These are phyloP conservation scores for Puccinia triticina DNA, from an alignment of 1,284 basidiomycete genomes.

Conservation along the genomic window DNA sequence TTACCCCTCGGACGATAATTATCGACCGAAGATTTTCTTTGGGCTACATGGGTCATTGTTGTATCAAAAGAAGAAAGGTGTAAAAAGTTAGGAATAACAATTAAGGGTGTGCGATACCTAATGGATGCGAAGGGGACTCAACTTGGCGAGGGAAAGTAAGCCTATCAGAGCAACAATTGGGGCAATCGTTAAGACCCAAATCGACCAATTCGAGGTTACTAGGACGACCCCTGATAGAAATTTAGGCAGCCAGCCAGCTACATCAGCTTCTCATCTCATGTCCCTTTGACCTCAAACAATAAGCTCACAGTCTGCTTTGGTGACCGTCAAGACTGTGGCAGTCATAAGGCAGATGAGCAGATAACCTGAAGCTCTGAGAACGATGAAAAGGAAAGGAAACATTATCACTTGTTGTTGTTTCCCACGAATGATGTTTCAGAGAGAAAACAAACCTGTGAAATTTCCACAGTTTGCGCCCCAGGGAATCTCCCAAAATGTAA, in stretches of 20 bases:
- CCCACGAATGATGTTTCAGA: background rate
- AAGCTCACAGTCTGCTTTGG: constrained; percentile 45
- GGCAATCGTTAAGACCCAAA: constrained; percentile 28
- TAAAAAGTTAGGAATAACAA: background rate
- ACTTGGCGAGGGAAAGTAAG: constrained; percentile 28
- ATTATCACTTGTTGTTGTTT: background rate
- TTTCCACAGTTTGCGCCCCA: constrained; percentile 40
- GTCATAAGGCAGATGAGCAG: constrained; percentile 34
- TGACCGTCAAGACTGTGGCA: constrained; percentile 41
- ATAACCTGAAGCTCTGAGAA: constrained; percentile 38
- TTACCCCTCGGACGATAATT: background rate
- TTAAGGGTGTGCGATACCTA: background rate
- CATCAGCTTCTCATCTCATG: background rate
- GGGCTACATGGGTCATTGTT: background rate
- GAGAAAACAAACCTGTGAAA: constrained; percentile 44
- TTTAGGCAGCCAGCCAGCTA: background rate
- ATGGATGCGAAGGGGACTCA: background rate
- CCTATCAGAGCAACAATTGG: constrained; percentile 43
- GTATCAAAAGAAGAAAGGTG: too few relatives aligned
- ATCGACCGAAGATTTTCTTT: constrained; percentile 24
- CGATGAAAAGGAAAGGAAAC: background rate
- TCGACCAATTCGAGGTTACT: constrained; percentile 19
- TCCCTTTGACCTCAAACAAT: background rate
- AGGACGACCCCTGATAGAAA: constrained; percentile 24
- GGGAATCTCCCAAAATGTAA: constrained; percentile 38